These are phyloP conservation scores for Aspergillus cejpii DNA, from an alignment of 2,329 filamentous ascomycete species.

Conservation along the genomic window DNA sequence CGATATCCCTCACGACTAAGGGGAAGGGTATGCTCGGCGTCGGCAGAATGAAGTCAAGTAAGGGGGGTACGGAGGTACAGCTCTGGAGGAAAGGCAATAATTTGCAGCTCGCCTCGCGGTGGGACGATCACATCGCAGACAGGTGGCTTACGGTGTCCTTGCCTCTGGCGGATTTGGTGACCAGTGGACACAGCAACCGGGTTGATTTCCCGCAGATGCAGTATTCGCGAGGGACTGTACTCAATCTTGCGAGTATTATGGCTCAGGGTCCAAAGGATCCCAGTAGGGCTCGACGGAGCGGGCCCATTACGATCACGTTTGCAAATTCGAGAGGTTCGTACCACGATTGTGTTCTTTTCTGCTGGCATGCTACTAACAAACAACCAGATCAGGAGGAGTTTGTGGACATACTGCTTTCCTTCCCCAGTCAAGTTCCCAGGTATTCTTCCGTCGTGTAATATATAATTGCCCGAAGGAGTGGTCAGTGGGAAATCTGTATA, in stretches of 20 bases:
- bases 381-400: constrained; percentile 19
- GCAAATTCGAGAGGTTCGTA: constrained; percentile 18
- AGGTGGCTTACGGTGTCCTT: constrained; percentile 27
- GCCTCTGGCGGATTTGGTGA: constrained; percentile 8
- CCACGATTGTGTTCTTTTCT: not conserved
- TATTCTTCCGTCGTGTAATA: too few species aligned
- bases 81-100: constrained; percentile 24
- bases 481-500: too few species aligned
- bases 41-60: constrained; percentile 18
- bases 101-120: constrained; percentile 23
- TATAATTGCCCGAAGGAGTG: too few species aligned
- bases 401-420: constrained; percentile 7
- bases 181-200: constrained; percentile 18
- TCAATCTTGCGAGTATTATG: constrained; percentile 27
- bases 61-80: constrained; percentile 25
- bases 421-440: too few species aligned
- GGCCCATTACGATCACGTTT: constrained; percentile 25
- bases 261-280: constrained; percentile 22
- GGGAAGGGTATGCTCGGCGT: constrained; percentile 16
- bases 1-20: constrained; percentile 24
- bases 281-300: constrained; percentile 12
- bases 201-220: constrained; percentile 16
- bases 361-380: not conserved
- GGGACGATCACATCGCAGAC: constrained; percentile 23
- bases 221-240: constrained; percentile 20